These are phyloP conservation scores for Penicillium antarcticum DNA, from an alignment of 495 filamentous ascomycete genomes.

Conservation along the genomic window DNA sequence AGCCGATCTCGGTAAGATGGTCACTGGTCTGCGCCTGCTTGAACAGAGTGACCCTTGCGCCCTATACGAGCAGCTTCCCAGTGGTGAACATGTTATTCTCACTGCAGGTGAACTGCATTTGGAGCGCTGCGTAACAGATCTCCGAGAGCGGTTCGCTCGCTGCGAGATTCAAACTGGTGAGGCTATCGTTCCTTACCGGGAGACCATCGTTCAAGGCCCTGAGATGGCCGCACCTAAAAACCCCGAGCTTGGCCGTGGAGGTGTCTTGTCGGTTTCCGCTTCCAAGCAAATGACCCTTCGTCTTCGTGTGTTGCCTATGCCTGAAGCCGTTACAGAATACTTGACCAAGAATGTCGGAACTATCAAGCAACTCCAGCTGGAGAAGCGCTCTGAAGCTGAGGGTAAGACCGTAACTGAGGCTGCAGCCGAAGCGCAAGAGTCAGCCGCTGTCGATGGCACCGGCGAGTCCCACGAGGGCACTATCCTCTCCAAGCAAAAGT, in stretches of 20 bases:
- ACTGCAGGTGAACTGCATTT: conserved; percentile 94
- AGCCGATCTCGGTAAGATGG: conserved; percentile 88
- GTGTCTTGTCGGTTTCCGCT: conserved; percentile 66
- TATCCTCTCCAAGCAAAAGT: conserved; percentile 67
- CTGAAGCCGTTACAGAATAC: conserved; percentile 77
- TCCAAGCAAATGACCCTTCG: conserved; percentile 82
- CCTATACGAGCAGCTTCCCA: conserved; percentile 88
- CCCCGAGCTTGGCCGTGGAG: conserved; percentile 83
- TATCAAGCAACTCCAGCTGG: conserved; percentile 75
- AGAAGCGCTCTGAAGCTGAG: conserved; percentile 50
- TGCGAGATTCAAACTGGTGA: conserved; percentile 94
- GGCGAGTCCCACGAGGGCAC: conserved; percentile 49
- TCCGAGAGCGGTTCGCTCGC: conserved; percentile 86
- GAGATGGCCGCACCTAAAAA: conserved; percentile 91
- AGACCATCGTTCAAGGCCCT: conserved; percentile 78
- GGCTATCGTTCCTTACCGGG: conserved; percentile 93
- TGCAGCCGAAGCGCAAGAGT: conserved; percentile 27
- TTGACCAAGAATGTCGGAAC: conserved; percentile 72
- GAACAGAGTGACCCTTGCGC: conserved; percentile 96
- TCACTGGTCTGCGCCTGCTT: conserved; percentile 78
- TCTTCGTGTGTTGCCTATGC: conserved; percentile 77
- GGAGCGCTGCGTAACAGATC: conserved; percentile 90
- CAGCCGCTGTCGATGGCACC: conserved; percentile 33
- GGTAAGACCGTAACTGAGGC: conserved; percentile 36
- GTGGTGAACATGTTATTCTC: conserved; percentile 90